Evolutionary conservation across 169 alveolate species (phyloP).

Genomic region (Cryptosporidium andersoni): DNA sequence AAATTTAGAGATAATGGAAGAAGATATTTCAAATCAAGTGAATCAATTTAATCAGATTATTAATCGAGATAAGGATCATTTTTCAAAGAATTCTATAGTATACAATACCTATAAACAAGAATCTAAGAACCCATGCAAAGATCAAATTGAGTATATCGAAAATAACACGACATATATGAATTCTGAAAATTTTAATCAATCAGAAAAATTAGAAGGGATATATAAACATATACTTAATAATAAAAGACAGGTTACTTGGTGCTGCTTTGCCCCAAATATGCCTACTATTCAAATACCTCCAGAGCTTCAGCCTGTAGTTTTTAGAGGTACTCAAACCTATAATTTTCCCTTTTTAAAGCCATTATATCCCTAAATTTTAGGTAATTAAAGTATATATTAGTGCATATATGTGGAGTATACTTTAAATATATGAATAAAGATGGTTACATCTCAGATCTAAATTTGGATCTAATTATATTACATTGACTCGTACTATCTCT

Average conservation of each 20-base stretch:
- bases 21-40: slow-evolving; percentile 24
- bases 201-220: too few species aligned
- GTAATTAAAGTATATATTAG: background rate
- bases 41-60: background rate
- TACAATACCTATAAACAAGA: too few species aligned
- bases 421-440: background rate
- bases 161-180: too few species aligned
- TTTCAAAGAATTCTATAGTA: background rate
- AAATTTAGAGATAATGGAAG: slow-evolving; percentile 27
- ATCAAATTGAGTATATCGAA: too few species aligned
- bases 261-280: too few species aligned
- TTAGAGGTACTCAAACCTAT: slow-evolving; percentile 32
- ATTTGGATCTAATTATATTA: too few species aligned
- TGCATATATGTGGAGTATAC: background rate
- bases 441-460: slow-evolving; percentile 1
- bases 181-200: too few species aligned
- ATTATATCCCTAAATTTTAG: slow-evolving; percentile 15
- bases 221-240: too few species aligned
- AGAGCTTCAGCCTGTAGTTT: slow-evolving; percentile 24
- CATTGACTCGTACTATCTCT: too few species aligned
- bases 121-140: too few species aligned
- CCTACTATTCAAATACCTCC: slow-evolving; percentile 11
- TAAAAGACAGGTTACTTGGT: too few species aligned
- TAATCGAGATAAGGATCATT: background rate
- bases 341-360: slow-evolving; percentile 38